Evolutionary conservation across 306 rosid species (phyloP).

Genomic region (Trifolium repens): DNA sequence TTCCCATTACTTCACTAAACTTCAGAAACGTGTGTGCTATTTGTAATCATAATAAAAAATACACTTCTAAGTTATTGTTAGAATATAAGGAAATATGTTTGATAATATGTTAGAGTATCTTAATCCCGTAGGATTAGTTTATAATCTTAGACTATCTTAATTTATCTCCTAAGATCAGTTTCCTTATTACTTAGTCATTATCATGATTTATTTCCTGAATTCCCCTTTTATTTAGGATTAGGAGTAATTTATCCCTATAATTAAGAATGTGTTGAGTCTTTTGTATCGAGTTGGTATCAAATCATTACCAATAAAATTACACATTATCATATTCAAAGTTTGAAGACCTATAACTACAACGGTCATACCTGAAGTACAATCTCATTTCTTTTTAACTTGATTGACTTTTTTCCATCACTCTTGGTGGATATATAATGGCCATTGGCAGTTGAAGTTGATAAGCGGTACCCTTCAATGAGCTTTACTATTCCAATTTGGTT

Average conservation of each 20-base stretch:
- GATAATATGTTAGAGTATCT: conserved; percentile 7
- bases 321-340: conserved; percentile 6
- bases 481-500: conserved; percentile 88
- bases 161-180: conserved; percentile 10
- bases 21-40: background rate
- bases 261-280: background rate
- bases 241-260: background rate
- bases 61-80: conserved; percentile 16
- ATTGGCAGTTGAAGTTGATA: conserved; percentile 67
- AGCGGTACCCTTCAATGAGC: conserved; percentile 83
- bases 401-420: conserved; percentile 79
- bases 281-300: background rate
- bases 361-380: conserved; percentile 82
- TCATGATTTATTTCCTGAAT: background rate
- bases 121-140: background rate
- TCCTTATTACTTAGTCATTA: background rate
- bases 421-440: conserved; percentile 74
- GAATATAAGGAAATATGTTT: background rate
- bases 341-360: background rate
- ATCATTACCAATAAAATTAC: background rate
- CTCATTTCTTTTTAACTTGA: conserved; percentile 84
- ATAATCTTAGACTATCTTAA: background rate
- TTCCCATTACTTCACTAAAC: conserved; percentile 7
- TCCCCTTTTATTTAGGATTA: background rate
- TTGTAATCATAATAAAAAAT: background rate